Evolutionary conservation across 2,329 filamentous ascomycete genomes (phyloP), one percentile per base, ranked within the genome.

Genomic region (Delphinella strobiligena): DNA sequence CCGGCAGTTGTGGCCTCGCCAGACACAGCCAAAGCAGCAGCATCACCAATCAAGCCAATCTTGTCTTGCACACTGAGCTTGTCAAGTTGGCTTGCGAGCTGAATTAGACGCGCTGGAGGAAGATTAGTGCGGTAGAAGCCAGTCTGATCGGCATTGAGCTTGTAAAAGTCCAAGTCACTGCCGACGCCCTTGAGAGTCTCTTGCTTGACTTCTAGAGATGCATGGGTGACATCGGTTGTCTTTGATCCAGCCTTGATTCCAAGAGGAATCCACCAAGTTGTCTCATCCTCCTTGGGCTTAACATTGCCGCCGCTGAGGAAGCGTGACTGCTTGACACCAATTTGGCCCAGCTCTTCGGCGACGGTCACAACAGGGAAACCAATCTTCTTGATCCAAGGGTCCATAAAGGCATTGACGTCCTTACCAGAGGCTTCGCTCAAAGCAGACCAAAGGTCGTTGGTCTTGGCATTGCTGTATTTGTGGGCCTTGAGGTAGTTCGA

Each of bases 51-150:
- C 38, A 95, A 75, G 31, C 86, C 85, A 51, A 96, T 94, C 67
- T 91, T 93, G 64, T 98, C 91, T 57, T 89, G 78, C 4, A 82
- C 78, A 47, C 72, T 83, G 17, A 98, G 71, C 49, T 78, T 78
- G 49, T 83, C 72, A 12, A 87, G 78, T 51, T 84, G 78, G 38
- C 77, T 73, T 42, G 84, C 82, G 17, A 98, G 77, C 63, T 86
- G 86, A 30, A 74, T 75, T 31, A 98, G 72, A 35, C 89, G 78
- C 47, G 76, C 70, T n/a, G 85, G 78, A 4, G 91, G 86, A 56
- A 96, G 93, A 62, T 93, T 94, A 36, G 89, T 91, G 45, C 88
- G 77, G 65, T 93, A 96, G 62, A 83, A 95, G 18, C 87, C 89
- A 37, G 80, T 87, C 43, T 89, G 82, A 40, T 89, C 78, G 45